A percentile compares a stretch with the other conserved stretches of the same genome.
Evolutionary conservation across 164 flowering plant genomes (phyloP).

Genomic region (Berberis thunbergii): DNA sequence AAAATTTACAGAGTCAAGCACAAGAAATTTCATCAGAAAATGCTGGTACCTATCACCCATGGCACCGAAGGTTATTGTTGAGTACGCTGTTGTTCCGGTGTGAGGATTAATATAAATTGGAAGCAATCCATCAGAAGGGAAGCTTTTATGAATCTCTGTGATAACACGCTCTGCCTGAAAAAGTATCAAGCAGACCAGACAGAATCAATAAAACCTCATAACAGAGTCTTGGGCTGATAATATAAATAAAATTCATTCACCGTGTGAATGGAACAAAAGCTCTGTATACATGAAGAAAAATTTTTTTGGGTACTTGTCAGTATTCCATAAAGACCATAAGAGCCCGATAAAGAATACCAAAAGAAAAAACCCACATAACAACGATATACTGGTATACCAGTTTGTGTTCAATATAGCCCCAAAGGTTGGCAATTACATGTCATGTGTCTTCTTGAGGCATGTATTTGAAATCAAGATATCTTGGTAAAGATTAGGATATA

Average conservation of each 20-base stretch:
- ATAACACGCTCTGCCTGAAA: constrained; percentile 85
- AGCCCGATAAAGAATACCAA: too few species aligned
- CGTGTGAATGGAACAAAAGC: not conserved
- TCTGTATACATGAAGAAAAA: too few species aligned
- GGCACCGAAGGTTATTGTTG: constrained; percentile 95
- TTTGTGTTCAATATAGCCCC: too few species aligned
- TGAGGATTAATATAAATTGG: constrained; percentile 80
- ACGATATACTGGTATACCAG: too few species aligned
- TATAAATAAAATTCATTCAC: not conserved
- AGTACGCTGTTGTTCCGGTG: constrained; percentile 46
- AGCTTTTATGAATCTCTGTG: constrained; percentile 48
- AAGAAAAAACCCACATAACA: too few species aligned
- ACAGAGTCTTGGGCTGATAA: not conserved
- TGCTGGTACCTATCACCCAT: constrained; percentile 92
- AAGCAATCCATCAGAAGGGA: constrained; percentile 90
- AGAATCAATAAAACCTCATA: not conserved
- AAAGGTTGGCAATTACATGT: too few species aligned
- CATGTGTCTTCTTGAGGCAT: too few species aligned
- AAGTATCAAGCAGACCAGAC: not conserved
- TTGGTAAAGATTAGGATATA: too few species aligned
- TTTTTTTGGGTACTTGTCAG: too few species aligned
- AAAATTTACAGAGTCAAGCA: not conserved
- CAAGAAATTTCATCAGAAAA: too few species aligned
- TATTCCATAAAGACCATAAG: too few species aligned
- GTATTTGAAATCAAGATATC: too few species aligned